These are phyloP conservation scores for Hypoxylon trugodes DNA, from an alignment of 495 filamentous ascomycete genomes.

Conservation along the genomic window DNA sequence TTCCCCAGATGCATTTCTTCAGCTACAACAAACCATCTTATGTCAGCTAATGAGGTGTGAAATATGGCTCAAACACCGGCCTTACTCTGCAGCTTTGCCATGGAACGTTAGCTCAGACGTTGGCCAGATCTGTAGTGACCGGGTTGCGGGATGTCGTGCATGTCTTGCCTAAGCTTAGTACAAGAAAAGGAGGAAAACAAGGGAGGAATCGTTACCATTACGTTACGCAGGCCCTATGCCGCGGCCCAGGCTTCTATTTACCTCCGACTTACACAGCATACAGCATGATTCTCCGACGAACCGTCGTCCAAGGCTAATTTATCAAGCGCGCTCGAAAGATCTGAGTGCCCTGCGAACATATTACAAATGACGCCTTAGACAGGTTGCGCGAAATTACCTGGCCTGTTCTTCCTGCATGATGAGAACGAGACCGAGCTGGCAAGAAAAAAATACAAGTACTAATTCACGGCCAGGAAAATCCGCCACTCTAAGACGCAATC, in stretches of 20 bases:
- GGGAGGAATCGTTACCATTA: too few species aligned
- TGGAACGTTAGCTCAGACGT: too few species aligned
- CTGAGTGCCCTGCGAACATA: conserved; percentile 8
- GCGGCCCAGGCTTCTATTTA: conserved; percentile 32
- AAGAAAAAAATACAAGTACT: too few species aligned
- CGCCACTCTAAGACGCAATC: conserved; percentile 41
- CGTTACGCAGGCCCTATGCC: conserved; percentile 33
- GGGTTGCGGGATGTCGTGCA: conserved; percentile 38
- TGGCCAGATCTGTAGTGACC: conserved; percentile 36
- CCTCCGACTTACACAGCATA: conserved; percentile 41
- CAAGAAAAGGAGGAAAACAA: conserved; percentile 18
- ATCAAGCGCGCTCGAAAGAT: conserved; percentile 11
- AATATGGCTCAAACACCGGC: neutral
- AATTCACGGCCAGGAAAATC: conserved; percentile 15
- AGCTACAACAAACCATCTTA: conserved; percentile 15
- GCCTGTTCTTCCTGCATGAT: neutral
- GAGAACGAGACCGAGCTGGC: conserved; percentile 13
- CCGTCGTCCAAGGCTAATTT: conserved; percentile 18
- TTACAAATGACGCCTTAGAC: neutral
- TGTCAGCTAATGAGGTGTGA: conserved; percentile 5
- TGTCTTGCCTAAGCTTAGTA: conserved; percentile 31
- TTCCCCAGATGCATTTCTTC: neutral
- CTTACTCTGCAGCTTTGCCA: conserved; percentile 28
- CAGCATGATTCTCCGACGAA: conserved; percentile 33
- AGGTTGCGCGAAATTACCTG: conserved; percentile 13